phyloP scores from a whole-genome alignment of 2,329 filamentous ascomycete genomes.

The Aureobasidium sp. region DNA sequence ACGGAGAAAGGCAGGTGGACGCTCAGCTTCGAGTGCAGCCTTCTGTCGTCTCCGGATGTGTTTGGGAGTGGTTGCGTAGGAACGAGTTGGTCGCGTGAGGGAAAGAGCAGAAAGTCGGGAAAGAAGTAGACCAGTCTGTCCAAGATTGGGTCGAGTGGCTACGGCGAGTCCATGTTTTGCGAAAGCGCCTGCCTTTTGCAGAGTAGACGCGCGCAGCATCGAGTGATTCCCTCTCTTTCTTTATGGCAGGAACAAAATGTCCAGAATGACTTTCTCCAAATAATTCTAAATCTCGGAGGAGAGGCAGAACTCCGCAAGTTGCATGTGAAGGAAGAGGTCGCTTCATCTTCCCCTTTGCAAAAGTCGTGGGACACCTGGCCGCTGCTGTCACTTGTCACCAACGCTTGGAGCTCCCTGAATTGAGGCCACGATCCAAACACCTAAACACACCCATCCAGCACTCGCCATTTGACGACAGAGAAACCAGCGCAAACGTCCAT shows the following conservation, averaged over 20 bases:
- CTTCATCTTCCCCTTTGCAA: background rate
- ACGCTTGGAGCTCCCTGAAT: slow-evolving; percentile 7
- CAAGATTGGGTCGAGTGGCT: background rate
- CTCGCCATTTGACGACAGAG: background rate
- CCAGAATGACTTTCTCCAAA: background rate
- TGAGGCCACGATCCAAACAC: background rate
- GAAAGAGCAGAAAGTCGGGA: background rate
- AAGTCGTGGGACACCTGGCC: slow-evolving; percentile 3
- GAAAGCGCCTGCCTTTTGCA: slow-evolving; percentile 5
- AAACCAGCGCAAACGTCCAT: slow-evolving; percentile 14
- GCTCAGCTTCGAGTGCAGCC: background rate
- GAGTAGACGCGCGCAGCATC: slow-evolving; percentile 4
- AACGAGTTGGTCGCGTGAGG: background rate
- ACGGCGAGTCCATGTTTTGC: slow-evolving; percentile 3
- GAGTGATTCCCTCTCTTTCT: background rate
- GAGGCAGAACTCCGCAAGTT: background rate
- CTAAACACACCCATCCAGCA: background rate
- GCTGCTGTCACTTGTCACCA: background rate
- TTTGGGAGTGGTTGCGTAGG: slow-evolving; percentile 1
- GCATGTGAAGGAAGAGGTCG: slow-evolving; percentile 5
- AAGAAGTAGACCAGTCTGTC: background rate
- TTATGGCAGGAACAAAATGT: background rate
- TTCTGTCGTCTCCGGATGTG: slow-evolving; percentile 8
- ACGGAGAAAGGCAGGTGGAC: background rate
- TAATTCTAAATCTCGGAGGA: slow-evolving; percentile 6